Base-by-base conservation (phyloP, 805 yeast genomes). In the Candida pini region DNA sequence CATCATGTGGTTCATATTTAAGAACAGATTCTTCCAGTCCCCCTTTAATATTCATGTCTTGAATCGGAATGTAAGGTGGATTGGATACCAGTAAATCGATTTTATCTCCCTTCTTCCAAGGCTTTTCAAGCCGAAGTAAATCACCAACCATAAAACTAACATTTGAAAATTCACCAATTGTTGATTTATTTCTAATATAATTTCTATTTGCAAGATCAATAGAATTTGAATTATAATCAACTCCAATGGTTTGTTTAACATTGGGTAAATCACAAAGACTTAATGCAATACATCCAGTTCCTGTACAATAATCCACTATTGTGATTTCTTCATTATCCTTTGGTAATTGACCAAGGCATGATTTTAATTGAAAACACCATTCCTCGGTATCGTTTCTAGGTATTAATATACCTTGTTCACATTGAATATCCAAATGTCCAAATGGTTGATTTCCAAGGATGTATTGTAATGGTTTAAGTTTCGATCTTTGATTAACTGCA, bases 371-470 rank as follows among this genome's bases (percentile, higher is more conserved):
- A 19, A 62, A 23, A 8, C 72, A 64, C 97, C 97, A 90, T 50
- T 87, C 95, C 54, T 90, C 97, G 0, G 98, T 90, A 53, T 90
- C 98, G 82, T 90, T 79, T 32, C 98, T 61, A 0, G 98, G 97
- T 18, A 90, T 89, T 40, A 90, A 61, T 2, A 87, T 97, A 0
- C 77, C 77, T 1, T 62, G 63, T 19, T 57, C 48, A 48, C 96
- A 85, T 18, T 48, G 37, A 4, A 90, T 68, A 9, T 72, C 74
- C 31, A 90, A 52, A 2, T 55, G 49, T 0, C 92, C 95, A 63
- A 90, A 90, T 1, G 97, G 97, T 58, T 89, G 97, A 0, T 76
- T 60, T 0, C 92, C 88, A 8, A 90, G 61, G 9, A 90, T 73
- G 55, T 90, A 89, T 55, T 90, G 97, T 27, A 90, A 57, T 0